phyloP scores from a whole-genome alignment of 371 early-diverging fungal genomes.

The Actinomucor elegans region DNA sequence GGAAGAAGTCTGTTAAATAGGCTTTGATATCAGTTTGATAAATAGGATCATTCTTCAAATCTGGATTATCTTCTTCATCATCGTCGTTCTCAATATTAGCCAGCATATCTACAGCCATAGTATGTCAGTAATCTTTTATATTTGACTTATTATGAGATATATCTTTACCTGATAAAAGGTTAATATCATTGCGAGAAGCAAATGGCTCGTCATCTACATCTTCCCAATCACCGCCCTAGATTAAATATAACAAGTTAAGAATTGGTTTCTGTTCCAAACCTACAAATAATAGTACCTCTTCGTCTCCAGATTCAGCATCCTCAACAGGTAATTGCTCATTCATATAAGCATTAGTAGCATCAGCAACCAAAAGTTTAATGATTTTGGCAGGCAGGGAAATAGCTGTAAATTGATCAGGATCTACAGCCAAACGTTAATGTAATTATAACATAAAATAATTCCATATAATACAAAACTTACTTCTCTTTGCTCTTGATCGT shows the following conservation, averaged over 20 bases:
- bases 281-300: slow-evolving; percentile 28
- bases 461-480: no score
- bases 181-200: slow-evolving; percentile 46
- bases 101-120: slow-evolving; percentile 32
- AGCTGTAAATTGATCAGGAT: slow-evolving; percentile 76
- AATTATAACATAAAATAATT: not conserved
- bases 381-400: slow-evolving; percentile 83
- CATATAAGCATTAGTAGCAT: slow-evolving; percentile 62
- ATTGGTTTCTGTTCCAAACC: slow-evolving; percentile 14
- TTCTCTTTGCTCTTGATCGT: no score
- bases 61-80: slow-evolving; percentile 74
- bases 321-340: slow-evolving; percentile 42
- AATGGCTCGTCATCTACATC: slow-evolving; percentile 53
- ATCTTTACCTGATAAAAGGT: slow-evolving; percentile 45
- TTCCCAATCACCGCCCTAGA: slow-evolving; percentile 60
- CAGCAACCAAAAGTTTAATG: slow-evolving; percentile 76
- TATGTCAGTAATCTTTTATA: not conserved
- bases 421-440: no score
- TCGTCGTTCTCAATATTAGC: slow-evolving; percentile 59
- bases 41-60: slow-evolving; percentile 69
- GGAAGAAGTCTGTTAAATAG: slow-evolving; percentile 72
- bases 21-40: slow-evolving; percentile 72
- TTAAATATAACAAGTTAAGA: no score
- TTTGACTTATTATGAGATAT: not conserved
- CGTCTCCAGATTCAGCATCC: slow-evolving; percentile 44